Evolutionary conservation across 2,329 filamentous ascomycete species (phyloP).

Genomic region (Exophiala alcalophila): DNA sequence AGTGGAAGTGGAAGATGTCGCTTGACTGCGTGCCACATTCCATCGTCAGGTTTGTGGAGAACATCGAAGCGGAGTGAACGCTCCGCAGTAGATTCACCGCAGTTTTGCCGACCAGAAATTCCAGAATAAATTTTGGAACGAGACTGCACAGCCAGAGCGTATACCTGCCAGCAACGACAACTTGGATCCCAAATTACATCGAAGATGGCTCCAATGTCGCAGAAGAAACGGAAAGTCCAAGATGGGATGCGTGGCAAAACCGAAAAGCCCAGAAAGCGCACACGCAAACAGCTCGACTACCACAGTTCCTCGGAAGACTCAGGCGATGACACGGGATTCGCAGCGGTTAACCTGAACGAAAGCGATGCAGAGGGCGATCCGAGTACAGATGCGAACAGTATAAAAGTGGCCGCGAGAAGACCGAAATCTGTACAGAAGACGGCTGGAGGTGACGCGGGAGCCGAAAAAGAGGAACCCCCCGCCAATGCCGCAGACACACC

Average conservation of each 20-base stretch:
- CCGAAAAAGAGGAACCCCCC: constrained; percentile 11
- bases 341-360: constrained; percentile 50
- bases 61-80: constrained; percentile 5
- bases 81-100: constrained; percentile 7
- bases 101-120: constrained; percentile 25
- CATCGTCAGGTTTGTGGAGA: too few species aligned
- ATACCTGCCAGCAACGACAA: too few species aligned
- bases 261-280: constrained; percentile 54
- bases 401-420: constrained; percentile 29
- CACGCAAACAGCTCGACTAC: constrained; percentile 62
- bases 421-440: constrained; percentile 31
- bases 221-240: constrained; percentile 58
- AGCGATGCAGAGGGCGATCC: constrained; percentile 38
- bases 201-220: constrained; percentile 40
- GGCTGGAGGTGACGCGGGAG: constrained; percentile 15
- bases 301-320: constrained; percentile 63
- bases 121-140: constrained; percentile 8
- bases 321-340: constrained; percentile 44
- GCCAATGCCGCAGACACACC: too few species aligned
- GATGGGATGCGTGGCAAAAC: constrained; percentile 56
- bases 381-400: constrained; percentile 32
- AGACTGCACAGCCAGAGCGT: not conserved
- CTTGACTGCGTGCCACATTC: too few species aligned
- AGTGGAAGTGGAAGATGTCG: not conserved
- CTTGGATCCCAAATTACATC: constrained; percentile 1